Percentiles rank a stretch among this genome's conserved stretches.
Evolutionary conservation across 257 asterid species (phyloP).

Genomic region (Solanum lignicaule): DNA sequence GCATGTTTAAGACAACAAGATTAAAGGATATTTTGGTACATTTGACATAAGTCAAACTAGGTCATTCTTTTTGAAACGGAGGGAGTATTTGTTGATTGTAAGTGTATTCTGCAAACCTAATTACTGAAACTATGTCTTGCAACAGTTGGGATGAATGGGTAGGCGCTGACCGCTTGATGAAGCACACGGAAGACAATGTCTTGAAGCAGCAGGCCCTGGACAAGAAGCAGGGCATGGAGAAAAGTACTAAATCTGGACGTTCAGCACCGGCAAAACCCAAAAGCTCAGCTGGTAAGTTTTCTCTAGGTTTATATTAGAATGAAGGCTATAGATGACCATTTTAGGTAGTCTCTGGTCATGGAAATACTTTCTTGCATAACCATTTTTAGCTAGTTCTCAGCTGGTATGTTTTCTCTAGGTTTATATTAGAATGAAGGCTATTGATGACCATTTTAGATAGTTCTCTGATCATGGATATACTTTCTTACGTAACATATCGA

Average conservation of each 20-base stretch:
- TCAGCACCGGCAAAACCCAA: constrained; percentile 68
- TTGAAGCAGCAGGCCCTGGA: constrained; percentile 72
- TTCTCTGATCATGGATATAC: not conserved
- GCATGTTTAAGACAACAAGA: not conserved
- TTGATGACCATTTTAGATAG: not conserved
- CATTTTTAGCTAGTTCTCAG: not conserved
- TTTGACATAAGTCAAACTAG: no score
- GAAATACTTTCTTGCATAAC: not conserved
- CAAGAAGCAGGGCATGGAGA: constrained; percentile 70
- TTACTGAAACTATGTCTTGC: constrained; percentile 17
- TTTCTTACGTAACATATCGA: not conserved
- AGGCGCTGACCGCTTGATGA: constrained; percentile 73
- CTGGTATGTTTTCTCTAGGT: constrained; percentile 2
- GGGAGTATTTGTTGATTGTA: not conserved
- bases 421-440: not conserved
- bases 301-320: not conserved
- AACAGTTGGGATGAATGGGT: constrained; percentile 99
- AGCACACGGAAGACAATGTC: constrained; percentile 63
- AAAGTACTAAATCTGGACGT: constrained; percentile 60
- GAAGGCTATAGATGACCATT: not conserved
- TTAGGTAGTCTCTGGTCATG: not conserved
- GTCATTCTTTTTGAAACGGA: not conserved
- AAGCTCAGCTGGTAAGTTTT: constrained; percentile 58
- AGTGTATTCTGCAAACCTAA: not conserved
- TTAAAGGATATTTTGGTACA: not conserved